Conservation (phyloP, 257 asterid genomes). For the Plantago elongata region DNA sequence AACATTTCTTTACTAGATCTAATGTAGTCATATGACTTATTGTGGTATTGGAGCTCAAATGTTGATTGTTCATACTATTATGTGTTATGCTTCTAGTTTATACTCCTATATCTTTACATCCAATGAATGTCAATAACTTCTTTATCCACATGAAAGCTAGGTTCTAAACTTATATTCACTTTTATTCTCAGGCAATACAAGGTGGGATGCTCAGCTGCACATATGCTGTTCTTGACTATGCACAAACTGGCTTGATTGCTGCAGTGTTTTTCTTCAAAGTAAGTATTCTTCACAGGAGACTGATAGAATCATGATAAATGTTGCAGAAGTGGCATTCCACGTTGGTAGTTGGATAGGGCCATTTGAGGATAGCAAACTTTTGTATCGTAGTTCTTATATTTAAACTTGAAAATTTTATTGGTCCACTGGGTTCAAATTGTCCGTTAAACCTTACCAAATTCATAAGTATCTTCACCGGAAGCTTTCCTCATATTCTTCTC, state of each 20-base stretch:
- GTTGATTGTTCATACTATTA: no score
- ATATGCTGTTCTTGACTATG: slow-evolving; percentile 93
- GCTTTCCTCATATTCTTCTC: no score
- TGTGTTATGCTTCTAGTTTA: no score
- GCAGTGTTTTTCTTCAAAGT: slow-evolving; percentile 96
- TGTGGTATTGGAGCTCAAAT: neutral
- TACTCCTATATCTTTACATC: slow-evolving; percentile 11
- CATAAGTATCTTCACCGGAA: no score
- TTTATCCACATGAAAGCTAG: slow-evolving; percentile 8
- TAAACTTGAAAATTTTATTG: no score
- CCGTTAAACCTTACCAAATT: no score
- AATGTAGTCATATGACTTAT: slow-evolving; percentile 12
- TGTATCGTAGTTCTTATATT: no score
- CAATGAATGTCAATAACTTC: slow-evolving; percentile 4
- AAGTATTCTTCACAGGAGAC: slow-evolving; percentile 24
- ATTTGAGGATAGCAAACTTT: no score
- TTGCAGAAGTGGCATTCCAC: no score
- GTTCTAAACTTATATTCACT: slow-evolving; percentile 19
- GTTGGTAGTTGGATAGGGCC: no score
- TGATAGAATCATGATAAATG: no score
- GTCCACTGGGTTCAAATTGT: no score
- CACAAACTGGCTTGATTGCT: slow-evolving; percentile 96
- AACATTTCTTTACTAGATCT: neutral
- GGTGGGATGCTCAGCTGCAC: slow-evolving; percentile 70
- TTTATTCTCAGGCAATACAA: slow-evolving; percentile 67